Evolutionary conservation across 805 yeast genomes (phyloP), one percentile per base, ranked within the genome.

Genomic region (Ogataea naganishii): DNA sequence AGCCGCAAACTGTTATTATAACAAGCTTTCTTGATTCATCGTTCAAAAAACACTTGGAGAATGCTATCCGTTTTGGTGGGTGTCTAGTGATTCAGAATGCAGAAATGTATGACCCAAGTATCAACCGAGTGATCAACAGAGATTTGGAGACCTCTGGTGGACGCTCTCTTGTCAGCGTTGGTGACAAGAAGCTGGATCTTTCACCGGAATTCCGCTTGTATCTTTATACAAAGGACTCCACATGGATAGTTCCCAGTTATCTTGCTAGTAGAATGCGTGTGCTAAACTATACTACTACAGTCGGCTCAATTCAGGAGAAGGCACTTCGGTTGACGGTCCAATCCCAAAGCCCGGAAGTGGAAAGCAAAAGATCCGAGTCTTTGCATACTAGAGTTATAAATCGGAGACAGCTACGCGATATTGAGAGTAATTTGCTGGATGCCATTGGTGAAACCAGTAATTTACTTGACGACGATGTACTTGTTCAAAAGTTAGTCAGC

Each of bases 11-110:
- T 31, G 42, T 76, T 5, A 53, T 66, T 3, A 47, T 75, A 0
- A 72, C 94, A 0, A 81, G 94, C 43, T 83, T 89, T 45, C 51
- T 80, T 25, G 85, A 81, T 42, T 69, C 64, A 4, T 71, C 79
- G 0, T 82, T 77, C 47, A 48, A 69, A 3, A 77, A 75, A 39
- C 80, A 73, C 24, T 46, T 89, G 11, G 95, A 86, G 47, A 80
- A 84, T 43, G 79, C 94, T 0, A 48, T 88, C 17, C 61, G 92
- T 39, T 88, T 88, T 62, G 96, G 97, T 4, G 85, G 83, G 3
- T 43, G 70, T 1, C 58, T 89, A 6, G 46, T 88, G 10, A 64
- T 89, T 12, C 73, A 73, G 40, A 89, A 89, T 54, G 86, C 88
- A 4, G 96, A 89, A 45, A 58, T 66, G 39, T 76, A 70, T 45